phyloP scores from a whole-genome alignment of 2,329 filamentous ascomycete species.

The Kalmusia sp. region DNA sequence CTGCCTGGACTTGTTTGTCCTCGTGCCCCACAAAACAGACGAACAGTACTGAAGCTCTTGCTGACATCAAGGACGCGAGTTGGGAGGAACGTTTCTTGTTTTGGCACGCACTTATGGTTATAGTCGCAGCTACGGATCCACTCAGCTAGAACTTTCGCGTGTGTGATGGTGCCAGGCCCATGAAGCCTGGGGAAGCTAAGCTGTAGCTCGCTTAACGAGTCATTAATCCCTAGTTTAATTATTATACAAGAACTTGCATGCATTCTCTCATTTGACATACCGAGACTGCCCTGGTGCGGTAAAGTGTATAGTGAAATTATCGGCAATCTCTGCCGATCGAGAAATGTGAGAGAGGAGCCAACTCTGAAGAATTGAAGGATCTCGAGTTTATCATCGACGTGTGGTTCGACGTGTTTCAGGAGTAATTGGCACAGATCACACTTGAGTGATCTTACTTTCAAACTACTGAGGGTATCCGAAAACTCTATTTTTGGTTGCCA shows the following conservation, averaged over 20 bases:
- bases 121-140: conserved; percentile 16
- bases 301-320: neutral
- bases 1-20: neutral
- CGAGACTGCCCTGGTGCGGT: neutral
- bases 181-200: conserved; percentile 1
- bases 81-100: conserved; percentile 1
- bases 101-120: conserved; percentile 2
- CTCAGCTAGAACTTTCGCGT: conserved; percentile 5
- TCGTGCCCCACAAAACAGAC: neutral
- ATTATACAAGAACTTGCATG: neutral
- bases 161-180: conserved; percentile 1
- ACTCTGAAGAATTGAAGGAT: conserved; percentile 2
- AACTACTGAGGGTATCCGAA: neutral
- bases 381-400: neutral
- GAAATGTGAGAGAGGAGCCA: neutral
- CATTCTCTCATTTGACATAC: neutral
- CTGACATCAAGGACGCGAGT: conserved; percentile 12
- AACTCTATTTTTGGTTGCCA: neutral
- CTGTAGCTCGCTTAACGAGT: neutral
- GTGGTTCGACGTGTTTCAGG: neutral
- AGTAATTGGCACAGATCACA: neutral
- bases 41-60: neutral
- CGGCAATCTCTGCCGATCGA: neutral
- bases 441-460: neutral
- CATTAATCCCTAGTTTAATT: neutral